phyloP scores from a whole-genome alignment of 2,329 filamentous ascomycete species.

The Fusarium abutilonis region DNA sequence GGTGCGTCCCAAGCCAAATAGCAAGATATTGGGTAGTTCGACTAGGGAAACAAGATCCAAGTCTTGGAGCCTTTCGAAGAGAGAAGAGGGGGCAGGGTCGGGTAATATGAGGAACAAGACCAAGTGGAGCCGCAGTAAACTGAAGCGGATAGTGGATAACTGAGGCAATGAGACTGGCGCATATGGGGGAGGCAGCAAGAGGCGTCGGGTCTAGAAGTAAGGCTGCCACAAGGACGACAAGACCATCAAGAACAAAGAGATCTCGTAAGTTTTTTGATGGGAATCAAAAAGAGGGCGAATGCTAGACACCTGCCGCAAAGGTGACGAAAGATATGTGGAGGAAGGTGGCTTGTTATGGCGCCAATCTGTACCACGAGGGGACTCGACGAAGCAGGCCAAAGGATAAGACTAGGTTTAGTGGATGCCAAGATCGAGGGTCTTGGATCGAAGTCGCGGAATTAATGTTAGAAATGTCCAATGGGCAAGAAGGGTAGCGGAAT shows the following conservation, averaged over 20 bases:
- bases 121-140: constrained; percentile 29
- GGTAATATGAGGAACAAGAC: constrained; percentile 36
- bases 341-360: constrained; percentile 32
- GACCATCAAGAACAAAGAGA: constrained; percentile 24
- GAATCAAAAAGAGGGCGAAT: constrained; percentile 14
- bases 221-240: constrained; percentile 33
- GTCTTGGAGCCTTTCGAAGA: constrained; percentile 23
- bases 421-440: constrained; percentile 21
- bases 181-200: constrained; percentile 38
- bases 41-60: constrained; percentile 15
- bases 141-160: constrained; percentile 33
- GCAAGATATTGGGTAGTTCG: constrained; percentile 21
- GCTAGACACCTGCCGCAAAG: constrained; percentile 10
- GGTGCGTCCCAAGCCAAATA: constrained; percentile 35
- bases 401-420: constrained; percentile 19
- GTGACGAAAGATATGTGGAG: constrained; percentile 28
- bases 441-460: constrained; percentile 23
- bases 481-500: constrained; percentile 27
- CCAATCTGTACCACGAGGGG: constrained; percentile 19
- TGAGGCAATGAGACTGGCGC: constrained; percentile 34
- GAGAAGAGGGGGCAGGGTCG: constrained; percentile 35
- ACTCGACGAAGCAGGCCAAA: background rate
- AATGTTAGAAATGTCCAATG: constrained; percentile 16
- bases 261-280: constrained; percentile 5
- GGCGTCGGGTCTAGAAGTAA: constrained; percentile 43